phyloP scores from a whole-genome alignment of 1,284 basidiomycete genomes.

The Sporisorium exsertum region DNA sequence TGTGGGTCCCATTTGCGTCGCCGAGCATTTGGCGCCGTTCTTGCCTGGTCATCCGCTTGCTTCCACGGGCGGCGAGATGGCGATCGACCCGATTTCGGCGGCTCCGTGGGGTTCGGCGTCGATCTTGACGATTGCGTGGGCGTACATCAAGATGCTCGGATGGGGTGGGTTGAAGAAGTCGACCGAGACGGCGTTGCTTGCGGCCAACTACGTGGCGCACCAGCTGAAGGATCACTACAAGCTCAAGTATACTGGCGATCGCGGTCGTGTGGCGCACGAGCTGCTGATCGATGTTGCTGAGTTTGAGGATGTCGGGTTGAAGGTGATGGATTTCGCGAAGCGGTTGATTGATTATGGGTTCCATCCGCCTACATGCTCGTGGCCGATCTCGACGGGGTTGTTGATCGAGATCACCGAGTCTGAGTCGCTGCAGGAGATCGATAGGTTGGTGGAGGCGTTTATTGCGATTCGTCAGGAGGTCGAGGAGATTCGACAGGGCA shows the following conservation, averaged over 20 bases:
- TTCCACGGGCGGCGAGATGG: conserved; percentile 77
- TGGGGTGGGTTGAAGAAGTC: conserved; percentile 86
- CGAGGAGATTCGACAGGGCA: conserved; percentile 85
- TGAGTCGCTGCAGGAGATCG: conserved; percentile 64
- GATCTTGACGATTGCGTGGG: conserved; percentile 96
- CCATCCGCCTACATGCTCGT: conserved; percentile 67
- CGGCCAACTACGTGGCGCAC: conserved; percentile 96
- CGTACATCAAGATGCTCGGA: conserved; percentile 84
- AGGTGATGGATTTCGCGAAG: conserved; percentile 96
- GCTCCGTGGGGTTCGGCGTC: conserved; percentile 95
- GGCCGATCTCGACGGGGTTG: conserved; percentile 67
- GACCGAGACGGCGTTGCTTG: conserved; percentile 87
- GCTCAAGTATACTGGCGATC: conserved; percentile 88
- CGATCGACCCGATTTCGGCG: conserved; percentile 88
- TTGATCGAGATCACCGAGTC: conserved; percentile 68
- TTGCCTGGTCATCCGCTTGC: conserved; percentile 89
- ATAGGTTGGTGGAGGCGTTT: conserved; percentile 93
- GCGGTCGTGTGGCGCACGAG: conserved; percentile 93
- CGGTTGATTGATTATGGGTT: conserved; percentile 77
- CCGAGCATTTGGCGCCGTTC: conserved; percentile 92
- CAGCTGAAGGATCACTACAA: conserved; percentile 87
- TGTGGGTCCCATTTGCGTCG: conserved; percentile 93
- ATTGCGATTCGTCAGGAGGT: conserved; percentile 92
- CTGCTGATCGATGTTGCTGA: conserved; percentile 93
- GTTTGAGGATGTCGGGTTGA: conserved; percentile 86